Conservation (phyloP, 768 basidiomycete species). For the Mycena metata region DNA sequence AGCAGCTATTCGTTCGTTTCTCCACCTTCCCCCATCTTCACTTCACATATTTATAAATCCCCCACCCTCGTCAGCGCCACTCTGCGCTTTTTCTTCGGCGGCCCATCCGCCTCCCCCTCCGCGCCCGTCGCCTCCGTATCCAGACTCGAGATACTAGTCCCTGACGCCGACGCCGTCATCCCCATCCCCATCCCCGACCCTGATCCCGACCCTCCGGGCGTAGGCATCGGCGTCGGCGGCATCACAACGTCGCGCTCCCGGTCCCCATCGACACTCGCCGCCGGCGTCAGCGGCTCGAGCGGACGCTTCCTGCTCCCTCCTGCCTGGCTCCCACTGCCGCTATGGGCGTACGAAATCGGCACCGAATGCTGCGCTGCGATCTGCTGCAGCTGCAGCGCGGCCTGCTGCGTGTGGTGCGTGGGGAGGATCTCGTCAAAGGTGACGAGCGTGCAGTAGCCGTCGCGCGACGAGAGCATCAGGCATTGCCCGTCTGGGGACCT, state of each 20-base stretch:
- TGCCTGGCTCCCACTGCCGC: slow-evolving; percentile 37
- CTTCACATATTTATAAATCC: slow-evolving; percentile 54
- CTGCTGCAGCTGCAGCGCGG: slow-evolving; percentile 89
- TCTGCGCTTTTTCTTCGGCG: slow-evolving; percentile 88
- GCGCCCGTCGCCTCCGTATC: slow-evolving; percentile 37
- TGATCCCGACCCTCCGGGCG: slow-evolving; percentile 14
- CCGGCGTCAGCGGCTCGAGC: slow-evolving; percentile 64
- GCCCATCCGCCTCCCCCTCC: slow-evolving; percentile 57
- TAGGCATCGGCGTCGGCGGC: slow-evolving; percentile 25
- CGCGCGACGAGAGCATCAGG: slow-evolving; percentile 90
- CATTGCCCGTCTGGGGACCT: slow-evolving; percentile 98
- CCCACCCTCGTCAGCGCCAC: slow-evolving; percentile 81
- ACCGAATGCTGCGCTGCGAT: slow-evolving; percentile 90
- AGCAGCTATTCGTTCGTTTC: not conserved
- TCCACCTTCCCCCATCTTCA: not conserved
- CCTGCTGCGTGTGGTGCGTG: slow-evolving; percentile 90
- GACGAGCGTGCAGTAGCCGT: slow-evolving; percentile 97
- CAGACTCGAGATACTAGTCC: slow-evolving; percentile 24
- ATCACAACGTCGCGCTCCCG: slow-evolving; percentile 27
- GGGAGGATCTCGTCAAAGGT: slow-evolving; percentile 95
- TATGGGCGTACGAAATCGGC: slow-evolving; percentile 59
- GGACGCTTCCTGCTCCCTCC: slow-evolving; percentile 48
- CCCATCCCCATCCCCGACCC: slow-evolving; percentile 8
- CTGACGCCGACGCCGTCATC: slow-evolving; percentile 42
- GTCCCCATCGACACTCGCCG: slow-evolving; percentile 63